Percentiles rank a stretch among this genome's conserved stretches.
Conservation (phyloP, 495 filamentous ascomycete species). For the Aspergillus baeticus region DNA sequence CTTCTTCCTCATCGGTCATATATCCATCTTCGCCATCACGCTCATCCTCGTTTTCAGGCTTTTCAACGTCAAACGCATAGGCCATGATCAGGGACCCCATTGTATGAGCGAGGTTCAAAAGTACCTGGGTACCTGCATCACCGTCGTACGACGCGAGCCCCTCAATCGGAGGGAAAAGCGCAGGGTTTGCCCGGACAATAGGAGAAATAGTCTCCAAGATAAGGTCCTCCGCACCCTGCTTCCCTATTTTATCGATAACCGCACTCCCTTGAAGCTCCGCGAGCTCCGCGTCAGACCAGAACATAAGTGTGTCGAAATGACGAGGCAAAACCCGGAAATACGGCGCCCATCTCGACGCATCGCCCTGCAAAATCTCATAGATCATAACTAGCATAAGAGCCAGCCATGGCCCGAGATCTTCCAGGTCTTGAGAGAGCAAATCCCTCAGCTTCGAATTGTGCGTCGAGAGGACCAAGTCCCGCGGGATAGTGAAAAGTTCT, state of each 20-base stretch:
- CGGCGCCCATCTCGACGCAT: slow-evolving; percentile 66
- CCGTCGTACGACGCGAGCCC: slow-evolving; percentile 51
- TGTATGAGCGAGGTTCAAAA: slow-evolving; percentile 65
- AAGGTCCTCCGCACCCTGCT: slow-evolving; percentile 64
- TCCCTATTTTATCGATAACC: slow-evolving; percentile 76
- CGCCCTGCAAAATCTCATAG: slow-evolving; percentile 65
- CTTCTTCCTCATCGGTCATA: slow-evolving; percentile 68
- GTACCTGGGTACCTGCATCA: slow-evolving; percentile 44
- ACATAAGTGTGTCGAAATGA: slow-evolving; percentile 87
- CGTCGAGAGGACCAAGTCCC: slow-evolving; percentile 51
- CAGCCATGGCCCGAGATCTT: slow-evolving; percentile 52
- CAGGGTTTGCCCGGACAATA: slow-evolving; percentile 46
- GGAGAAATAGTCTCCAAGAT: slow-evolving; percentile 65
- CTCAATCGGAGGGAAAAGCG: slow-evolving; percentile 45
- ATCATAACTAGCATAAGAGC: slow-evolving; percentile 78
- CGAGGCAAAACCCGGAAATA: slow-evolving; percentile 80
- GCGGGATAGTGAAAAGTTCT: slow-evolving; percentile 64
- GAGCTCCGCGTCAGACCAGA: slow-evolving; percentile 76
- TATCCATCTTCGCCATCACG: slow-evolving; percentile 60
- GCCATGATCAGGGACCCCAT: slow-evolving; percentile 91
- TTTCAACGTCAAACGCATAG: slow-evolving; percentile 86
- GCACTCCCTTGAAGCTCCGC: slow-evolving; percentile 73
- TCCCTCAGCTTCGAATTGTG: slow-evolving; percentile 49
- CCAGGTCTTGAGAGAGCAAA: slow-evolving; percentile 43
- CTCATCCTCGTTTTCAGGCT: slow-evolving; percentile 52